Percentiles rank a stretch among this genome's conserved stretches.
Evolutionary conservation across 1,284 basidiomycete genomes (phyloP).

Genomic region (Fomitiporia mediterranea): DNA sequence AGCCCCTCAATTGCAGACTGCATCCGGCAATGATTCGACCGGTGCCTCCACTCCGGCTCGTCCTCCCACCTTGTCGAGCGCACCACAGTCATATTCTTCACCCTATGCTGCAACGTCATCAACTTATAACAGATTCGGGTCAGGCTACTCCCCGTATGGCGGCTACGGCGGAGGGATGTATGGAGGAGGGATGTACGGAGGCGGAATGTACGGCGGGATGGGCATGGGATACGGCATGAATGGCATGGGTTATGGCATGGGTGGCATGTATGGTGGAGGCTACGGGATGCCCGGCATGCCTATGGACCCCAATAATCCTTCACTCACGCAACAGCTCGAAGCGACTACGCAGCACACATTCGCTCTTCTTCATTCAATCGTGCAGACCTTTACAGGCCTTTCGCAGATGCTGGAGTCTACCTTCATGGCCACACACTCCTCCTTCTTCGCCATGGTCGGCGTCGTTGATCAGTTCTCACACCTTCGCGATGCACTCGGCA

Average conservation of each 20-base stretch:
- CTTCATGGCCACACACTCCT: conserved; percentile 98
- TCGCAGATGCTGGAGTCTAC: conserved; percentile 98
- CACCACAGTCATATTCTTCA: conserved; percentile 26
- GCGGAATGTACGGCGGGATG: conserved; percentile 39
- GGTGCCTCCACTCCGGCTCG: conserved; percentile 38
- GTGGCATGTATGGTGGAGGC: conserved; percentile 31
- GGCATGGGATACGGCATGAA: conserved; percentile 34
- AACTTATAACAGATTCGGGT: conserved; percentile 24
- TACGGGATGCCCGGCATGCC: conserved; percentile 38
- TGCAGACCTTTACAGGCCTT: conserved; percentile 93
- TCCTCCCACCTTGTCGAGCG: conserved; percentile 36
- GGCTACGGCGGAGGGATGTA: conserved; percentile 39
- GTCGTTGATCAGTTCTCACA: conserved; percentile 94
- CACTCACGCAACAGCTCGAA: conserved; percentile 85
- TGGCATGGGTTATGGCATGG: conserved; percentile 35
- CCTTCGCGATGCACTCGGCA: conserved; percentile 88
- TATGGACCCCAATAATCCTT: conserved; percentile 52
- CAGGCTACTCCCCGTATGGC: conserved; percentile 31
- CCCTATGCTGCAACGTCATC: conserved; percentile 39
- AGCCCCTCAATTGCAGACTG: conserved; percentile 21
- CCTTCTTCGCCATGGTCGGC: conserved; percentile 98
- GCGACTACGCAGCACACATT: conserved; percentile 91
- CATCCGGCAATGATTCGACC: conserved; percentile 32
- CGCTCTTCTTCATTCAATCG: conserved; percentile 88
- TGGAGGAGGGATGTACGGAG: conserved; percentile 38